Evolutionary conservation across 2,329 filamentous ascomycete species (phyloP).

Genomic region (Alternaria sp.): DNA sequence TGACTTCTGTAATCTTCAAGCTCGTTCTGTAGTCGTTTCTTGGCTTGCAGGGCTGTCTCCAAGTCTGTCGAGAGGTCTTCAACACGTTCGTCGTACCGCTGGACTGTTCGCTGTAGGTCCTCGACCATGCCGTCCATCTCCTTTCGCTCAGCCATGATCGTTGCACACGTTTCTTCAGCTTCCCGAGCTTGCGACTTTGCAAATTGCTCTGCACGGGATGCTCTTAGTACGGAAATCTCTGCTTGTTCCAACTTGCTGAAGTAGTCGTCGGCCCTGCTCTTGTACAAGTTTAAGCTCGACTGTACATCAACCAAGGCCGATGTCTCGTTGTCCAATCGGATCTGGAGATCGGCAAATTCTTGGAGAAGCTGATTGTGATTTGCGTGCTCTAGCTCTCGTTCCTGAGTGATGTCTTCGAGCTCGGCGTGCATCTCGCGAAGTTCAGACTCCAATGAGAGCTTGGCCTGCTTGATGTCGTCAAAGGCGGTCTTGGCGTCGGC

Average conservation of each 20-base stretch:
- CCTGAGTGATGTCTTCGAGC: constrained; percentile 77
- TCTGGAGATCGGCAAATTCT: constrained; percentile 93
- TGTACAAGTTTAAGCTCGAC: constrained; percentile 87
- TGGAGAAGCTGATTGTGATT: constrained; percentile 88
- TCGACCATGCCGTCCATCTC: constrained; percentile 88
- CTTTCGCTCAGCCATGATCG: constrained; percentile 90
- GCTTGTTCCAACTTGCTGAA: constrained; percentile 97
- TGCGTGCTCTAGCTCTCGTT: constrained; percentile 85
- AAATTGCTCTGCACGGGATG: constrained; percentile 89
- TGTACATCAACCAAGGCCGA: constrained; percentile 85
- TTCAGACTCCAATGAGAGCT: constrained; percentile 82
- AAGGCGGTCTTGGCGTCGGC: constrained; percentile 86
- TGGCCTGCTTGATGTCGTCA: constrained; percentile 84
- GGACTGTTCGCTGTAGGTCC: constrained; percentile 87
- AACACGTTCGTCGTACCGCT: constrained; percentile 87
- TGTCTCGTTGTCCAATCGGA: constrained; percentile 86
- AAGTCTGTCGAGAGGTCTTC: constrained; percentile 93
- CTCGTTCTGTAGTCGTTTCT: constrained; percentile 95
- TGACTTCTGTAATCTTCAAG: constrained; percentile 97
- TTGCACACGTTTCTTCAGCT: constrained; percentile 88
- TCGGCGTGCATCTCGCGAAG: constrained; percentile 85
- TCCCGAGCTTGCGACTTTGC: constrained; percentile 89
- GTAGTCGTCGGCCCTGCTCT: constrained; percentile 91
- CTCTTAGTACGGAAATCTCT: constrained; percentile 93
- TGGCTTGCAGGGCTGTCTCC: constrained; percentile 82